phyloP scores from a whole-genome alignment of 257 asterid genomes.

The Dorcoceras hygrometricum region DNA sequence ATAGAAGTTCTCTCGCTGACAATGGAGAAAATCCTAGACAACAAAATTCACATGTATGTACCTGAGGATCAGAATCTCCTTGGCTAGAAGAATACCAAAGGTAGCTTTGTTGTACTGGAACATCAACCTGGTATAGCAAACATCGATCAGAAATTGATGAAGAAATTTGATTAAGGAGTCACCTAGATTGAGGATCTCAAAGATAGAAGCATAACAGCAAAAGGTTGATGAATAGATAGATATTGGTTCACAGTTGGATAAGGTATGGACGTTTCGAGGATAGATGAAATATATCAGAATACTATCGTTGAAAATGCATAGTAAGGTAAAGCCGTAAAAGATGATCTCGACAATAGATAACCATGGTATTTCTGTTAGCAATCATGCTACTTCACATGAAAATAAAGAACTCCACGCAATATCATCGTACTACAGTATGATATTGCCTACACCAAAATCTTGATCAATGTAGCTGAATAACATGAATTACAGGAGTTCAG shows the following conservation, averaged over 20 bases:
- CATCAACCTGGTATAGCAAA: slow-evolving; percentile 50
- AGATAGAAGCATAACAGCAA: background rate
- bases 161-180: slow-evolving; percentile 1
- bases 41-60: slow-evolving; percentile 22
- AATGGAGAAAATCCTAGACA: background rate
- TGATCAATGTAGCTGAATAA: no score
- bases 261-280: no score
- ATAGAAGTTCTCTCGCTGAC: slow-evolving; percentile 3
- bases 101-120: slow-evolving; percentile 80
- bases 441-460: no score
- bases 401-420: no score
- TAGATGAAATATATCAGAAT: no score
- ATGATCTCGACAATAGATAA: no score
- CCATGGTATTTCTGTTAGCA: no score
- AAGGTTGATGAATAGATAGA: slow-evolving; percentile 8
- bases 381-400: no score
- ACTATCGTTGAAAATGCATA: no score
- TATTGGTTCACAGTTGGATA: no score
- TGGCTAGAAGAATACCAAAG: slow-evolving; percentile 68
- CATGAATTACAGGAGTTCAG: no score
- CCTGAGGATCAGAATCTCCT: slow-evolving; percentile 61
- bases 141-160: slow-evolving; percentile 2
- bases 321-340: slow-evolving; percentile 2
- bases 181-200: background rate
- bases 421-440: no score